Evolutionary conservation across 371 early-diverging fungal genomes (phyloP).

Genomic region (Syncephalastrum monosporum): DNA sequence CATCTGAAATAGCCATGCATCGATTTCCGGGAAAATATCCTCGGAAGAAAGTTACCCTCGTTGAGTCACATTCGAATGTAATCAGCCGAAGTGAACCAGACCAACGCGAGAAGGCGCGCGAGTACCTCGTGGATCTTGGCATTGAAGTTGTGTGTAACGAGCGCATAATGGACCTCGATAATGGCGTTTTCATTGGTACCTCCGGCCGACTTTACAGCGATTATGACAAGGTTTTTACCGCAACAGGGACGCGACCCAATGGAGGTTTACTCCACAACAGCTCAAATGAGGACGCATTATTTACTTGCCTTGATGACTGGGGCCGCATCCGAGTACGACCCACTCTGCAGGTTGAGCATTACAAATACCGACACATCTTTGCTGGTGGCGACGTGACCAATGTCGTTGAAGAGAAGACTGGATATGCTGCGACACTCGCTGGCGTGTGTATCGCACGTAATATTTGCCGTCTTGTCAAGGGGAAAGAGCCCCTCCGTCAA

Average conservation of each 20-base stretch:
- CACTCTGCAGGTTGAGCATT: slow-evolving; percentile 63
- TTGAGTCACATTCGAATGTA: slow-evolving; percentile 42
- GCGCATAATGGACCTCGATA: slow-evolving; percentile 32
- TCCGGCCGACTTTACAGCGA: slow-evolving; percentile 31
- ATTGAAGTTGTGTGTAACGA: slow-evolving; percentile 65
- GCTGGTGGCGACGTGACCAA: slow-evolving; percentile 70
- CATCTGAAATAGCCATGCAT: slow-evolving; percentile 53
- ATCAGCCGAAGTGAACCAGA: slow-evolving; percentile 35
- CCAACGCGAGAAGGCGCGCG: slow-evolving; percentile 45
- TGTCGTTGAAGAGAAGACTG: slow-evolving; percentile 60
- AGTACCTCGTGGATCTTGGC: slow-evolving; percentile 54
- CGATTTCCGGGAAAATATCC: slow-evolving; percentile 32
- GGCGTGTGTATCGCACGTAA: slow-evolving; percentile 52
- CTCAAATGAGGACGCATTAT: slow-evolving; percentile 10
- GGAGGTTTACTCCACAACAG: slow-evolving; percentile 24
- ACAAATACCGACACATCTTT: slow-evolving; percentile 60
- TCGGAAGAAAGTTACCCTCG: slow-evolving; percentile 52
- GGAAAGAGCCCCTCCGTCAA: slow-evolving; percentile 39
- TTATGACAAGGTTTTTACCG: slow-evolving; percentile 36
- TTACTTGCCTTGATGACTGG: slow-evolving; percentile 26
- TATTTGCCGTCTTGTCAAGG: slow-evolving; percentile 47
- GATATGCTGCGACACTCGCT: slow-evolving; percentile 56
- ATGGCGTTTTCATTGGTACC: slow-evolving; percentile 23
- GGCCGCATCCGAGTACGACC: slow-evolving; percentile 54
- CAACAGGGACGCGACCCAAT: slow-evolving; percentile 43